Evolutionary conservation across 495 filamentous ascomycete species (phyloP).

Genomic region (Immersiella caudata): DNA sequence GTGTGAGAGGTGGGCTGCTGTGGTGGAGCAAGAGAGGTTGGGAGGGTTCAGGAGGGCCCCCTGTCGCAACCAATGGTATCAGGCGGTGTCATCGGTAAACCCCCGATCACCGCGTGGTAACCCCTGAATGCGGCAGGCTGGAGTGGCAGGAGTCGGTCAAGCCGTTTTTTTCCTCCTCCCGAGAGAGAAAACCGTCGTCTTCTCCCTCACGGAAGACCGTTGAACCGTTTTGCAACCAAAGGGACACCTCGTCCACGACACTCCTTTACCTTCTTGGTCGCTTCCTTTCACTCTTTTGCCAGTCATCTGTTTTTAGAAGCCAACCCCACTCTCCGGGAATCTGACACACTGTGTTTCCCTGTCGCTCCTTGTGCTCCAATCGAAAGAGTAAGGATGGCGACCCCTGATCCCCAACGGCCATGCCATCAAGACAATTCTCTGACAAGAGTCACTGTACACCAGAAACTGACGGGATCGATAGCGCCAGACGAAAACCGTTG

Average conservation of each 20-base stretch:
- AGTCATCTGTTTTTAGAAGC: conserved; percentile 11
- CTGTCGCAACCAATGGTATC: conserved; percentile 32
- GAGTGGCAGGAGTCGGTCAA: conserved; percentile 18
- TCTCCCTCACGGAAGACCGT: conserved; percentile 1
- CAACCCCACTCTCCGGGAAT: conserved; percentile 11
- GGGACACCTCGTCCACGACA: conserved; percentile 20
- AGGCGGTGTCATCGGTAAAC: conserved; percentile 25
- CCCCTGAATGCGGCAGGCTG: conserved; percentile 35
- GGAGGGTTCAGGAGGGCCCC: conserved; percentile 11
- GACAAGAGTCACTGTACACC: conserved; percentile 27
- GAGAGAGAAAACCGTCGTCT: conserved; percentile 7
- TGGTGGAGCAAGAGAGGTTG: conserved; percentile 9
- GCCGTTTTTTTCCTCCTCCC: conserved; percentile 14
- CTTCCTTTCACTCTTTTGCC: conserved; percentile 23
- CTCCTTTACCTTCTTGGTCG: conserved; percentile 20
- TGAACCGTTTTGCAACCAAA: not conserved
- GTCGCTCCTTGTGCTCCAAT: conserved; percentile 33
- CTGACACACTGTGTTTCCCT: conserved; percentile 29
- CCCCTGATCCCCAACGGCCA: conserved; percentile 35
- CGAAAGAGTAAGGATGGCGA: conserved; percentile 30
- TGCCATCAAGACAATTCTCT: conserved; percentile 34
- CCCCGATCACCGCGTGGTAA: conserved; percentile 21
- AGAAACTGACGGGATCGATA: conserved; percentile 7
- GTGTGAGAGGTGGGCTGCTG: conserved; percentile 11
- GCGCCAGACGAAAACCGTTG: conserved; percentile 10